These are phyloP conservation scores for Spergularia marina DNA, from an alignment of 148 eudicot species.

Conservation along the genomic window DNA sequence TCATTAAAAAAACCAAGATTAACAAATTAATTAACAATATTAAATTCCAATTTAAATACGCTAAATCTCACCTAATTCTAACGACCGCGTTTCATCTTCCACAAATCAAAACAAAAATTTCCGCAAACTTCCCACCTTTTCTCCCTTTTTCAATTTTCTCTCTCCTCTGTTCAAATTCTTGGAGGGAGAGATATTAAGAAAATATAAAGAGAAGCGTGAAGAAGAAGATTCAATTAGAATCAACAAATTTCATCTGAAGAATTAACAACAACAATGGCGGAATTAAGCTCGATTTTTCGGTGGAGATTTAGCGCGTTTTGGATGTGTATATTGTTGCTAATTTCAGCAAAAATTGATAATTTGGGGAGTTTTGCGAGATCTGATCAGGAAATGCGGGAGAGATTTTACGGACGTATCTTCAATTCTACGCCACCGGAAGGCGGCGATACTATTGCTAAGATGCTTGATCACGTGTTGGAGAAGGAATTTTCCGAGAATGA, in stretches of 20 bases:
- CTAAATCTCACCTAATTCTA: neutral
- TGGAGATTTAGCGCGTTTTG: slow-evolving; percentile 23
- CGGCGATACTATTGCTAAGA: slow-evolving; percentile 71
- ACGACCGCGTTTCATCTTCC: neutral
- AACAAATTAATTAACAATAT: too few species aligned
- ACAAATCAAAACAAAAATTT: neutral
- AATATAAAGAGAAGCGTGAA: too few species aligned
- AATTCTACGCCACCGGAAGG: slow-evolving; percentile 66
- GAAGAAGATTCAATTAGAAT: too few species aligned
- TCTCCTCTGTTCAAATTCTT: slow-evolving; percentile 2
- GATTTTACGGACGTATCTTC: slow-evolving; percentile 63
- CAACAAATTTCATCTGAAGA: neutral
- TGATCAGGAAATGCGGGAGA: slow-evolving; percentile 68
- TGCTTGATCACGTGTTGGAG: slow-evolving; percentile 81
- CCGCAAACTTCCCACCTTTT: neutral
- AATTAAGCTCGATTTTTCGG: slow-evolving; percentile 6
- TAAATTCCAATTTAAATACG: neutral
- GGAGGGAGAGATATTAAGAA: neutral
- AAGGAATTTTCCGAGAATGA: slow-evolving; percentile 92
- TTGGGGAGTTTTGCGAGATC: slow-evolving; percentile 52
- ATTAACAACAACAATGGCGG: slow-evolving; percentile 23
- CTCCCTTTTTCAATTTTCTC: neutral
- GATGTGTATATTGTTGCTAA: slow-evolving; percentile 23
- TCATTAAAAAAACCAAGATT: neutral
- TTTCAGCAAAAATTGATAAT: slow-evolving; percentile 25